Percentiles rank a stretch among this genome's conserved stretches.
Conservation (phyloP, 257 asterid genomes). For the Forsythia viridissima region DNA sequence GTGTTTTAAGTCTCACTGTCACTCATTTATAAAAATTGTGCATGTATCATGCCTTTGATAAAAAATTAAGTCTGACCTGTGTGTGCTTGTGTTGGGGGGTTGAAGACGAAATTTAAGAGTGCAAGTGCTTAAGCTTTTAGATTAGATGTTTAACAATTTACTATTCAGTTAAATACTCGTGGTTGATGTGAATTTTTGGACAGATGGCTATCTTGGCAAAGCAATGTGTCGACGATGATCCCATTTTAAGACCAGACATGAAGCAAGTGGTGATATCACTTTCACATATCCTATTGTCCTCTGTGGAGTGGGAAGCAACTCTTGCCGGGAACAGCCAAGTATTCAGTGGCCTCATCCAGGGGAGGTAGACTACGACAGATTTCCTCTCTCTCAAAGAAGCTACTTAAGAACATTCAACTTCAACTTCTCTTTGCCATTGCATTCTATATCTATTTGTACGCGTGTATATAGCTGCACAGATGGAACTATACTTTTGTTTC, state of each 20-base stretch:
- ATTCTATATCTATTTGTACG: not conserved
- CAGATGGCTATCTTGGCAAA: constrained; percentile 84
- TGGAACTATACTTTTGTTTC: not conserved
- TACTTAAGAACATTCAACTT: not conserved
- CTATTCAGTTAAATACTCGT: no score
- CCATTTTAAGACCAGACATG: constrained; percentile 91
- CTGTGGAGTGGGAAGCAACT: constrained; percentile 98
- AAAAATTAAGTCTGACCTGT: no score
- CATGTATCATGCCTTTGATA: no score
- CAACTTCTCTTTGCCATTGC: not conserved
- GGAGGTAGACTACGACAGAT: constrained; percentile 45
- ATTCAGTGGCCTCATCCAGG: constrained; percentile 99
- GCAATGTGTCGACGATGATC: constrained; percentile 93
- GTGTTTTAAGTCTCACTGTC: no score
- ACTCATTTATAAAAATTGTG: no score
- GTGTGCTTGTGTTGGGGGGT: no score
- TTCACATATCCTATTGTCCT: constrained; percentile 82
- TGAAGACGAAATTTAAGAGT: no score
- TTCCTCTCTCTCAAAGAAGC: not conserved
- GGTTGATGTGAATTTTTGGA: not conserved
- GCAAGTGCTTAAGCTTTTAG: not conserved
- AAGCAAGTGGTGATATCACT: constrained; percentile 84
- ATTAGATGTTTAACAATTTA: no score
- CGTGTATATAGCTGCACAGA: not conserved
- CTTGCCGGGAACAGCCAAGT: constrained; percentile 98